Evolutionary conservation across 345 rosid genomes (phyloP).

Genomic region (Rhizophora apiculata): DNA sequence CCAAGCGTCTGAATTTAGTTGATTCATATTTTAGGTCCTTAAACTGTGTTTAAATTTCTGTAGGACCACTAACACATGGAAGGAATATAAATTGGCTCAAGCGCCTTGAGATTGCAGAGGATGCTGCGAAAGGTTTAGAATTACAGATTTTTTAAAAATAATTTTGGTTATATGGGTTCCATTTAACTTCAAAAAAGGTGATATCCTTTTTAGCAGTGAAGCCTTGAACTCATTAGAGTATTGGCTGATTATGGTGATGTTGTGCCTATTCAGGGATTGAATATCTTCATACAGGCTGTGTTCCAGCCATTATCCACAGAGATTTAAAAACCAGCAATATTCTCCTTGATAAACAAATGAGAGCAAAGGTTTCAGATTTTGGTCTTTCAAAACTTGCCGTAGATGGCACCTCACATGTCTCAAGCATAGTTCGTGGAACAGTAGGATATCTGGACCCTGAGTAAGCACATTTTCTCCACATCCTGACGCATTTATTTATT

Average conservation of each 20-base stretch:
- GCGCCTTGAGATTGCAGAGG: conserved; percentile 97
- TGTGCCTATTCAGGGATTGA: conserved; percentile 64
- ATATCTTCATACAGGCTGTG: conserved; percentile 96
- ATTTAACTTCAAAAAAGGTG: too few relatives aligned
- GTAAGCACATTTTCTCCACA: conserved; percentile 44
- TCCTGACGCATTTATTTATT: background rate
- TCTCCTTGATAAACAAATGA: conserved; percentile 78
- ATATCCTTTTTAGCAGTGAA: background rate
- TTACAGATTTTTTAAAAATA: background rate
- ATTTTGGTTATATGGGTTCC: background rate
- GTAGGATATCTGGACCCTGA: conserved; percentile 99
- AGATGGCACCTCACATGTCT: conserved; percentile 93
- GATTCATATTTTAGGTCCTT: conserved; percentile 8
- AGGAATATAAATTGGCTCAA: conserved; percentile 75
- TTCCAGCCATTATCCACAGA: conserved; percentile 91
- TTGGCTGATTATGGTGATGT: conserved; percentile 10
- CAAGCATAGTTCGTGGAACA: conserved; percentile 97
- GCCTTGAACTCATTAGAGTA: conserved; percentile 3
- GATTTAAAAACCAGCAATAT: conserved; percentile 96
- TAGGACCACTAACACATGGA: conserved; percentile 61
- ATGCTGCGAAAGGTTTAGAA: conserved; percentile 78
- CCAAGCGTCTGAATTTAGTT: conserved; percentile 3
- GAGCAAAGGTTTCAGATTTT: conserved; percentile 95
- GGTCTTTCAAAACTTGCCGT: conserved; percentile 87
- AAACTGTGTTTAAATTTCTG: conserved; percentile 3